phyloP scores from a whole-genome alignment of 805 yeast genomes.

The Myxozyma neotropica region DNA sequence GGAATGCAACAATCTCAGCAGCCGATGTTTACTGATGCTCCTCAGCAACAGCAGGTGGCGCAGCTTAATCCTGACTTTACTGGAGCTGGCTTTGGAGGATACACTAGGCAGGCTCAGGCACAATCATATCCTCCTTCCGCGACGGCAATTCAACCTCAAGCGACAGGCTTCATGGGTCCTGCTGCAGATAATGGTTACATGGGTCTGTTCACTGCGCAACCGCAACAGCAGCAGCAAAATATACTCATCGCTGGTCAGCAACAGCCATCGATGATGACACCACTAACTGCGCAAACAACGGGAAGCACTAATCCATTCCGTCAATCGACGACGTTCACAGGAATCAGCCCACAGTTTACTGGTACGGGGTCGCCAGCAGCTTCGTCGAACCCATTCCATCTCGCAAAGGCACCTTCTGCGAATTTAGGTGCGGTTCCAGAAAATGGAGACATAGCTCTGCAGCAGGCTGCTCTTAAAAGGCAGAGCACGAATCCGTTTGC shows the following conservation, averaged over 20 bases:
- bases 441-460: background rate
- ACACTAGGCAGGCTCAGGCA: constrained; percentile 31
- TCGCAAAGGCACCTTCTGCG: constrained; percentile 13
- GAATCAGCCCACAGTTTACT: constrained; percentile 26
- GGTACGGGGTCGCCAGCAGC: constrained; percentile 5
- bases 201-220: constrained; percentile 62
- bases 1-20: constrained; percentile 31
- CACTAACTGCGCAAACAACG: constrained; percentile 23
- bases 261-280: constrained; percentile 11
- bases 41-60: constrained; percentile 6
- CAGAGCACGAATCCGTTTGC: constrained; percentile 9
- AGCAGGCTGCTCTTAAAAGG: background rate
- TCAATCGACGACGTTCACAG: constrained; percentile 22
- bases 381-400: constrained; percentile 26
- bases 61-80: constrained; percentile 31
- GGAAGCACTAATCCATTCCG: constrained; percentile 33
- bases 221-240: constrained; percentile 37
- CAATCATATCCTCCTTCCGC: constrained; percentile 21
- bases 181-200: constrained; percentile 36
- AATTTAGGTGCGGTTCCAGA: constrained; percentile 24
- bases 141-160: constrained; percentile 34
- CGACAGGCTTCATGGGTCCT: constrained; percentile 26
- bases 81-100: constrained; percentile 38
- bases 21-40: constrained; percentile 1
- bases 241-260: constrained; percentile 11